Evolutionary conservation across 2,329 filamentous ascomycete species (phyloP).

Genomic region (Sphaerostilbella broomeana): DNA sequence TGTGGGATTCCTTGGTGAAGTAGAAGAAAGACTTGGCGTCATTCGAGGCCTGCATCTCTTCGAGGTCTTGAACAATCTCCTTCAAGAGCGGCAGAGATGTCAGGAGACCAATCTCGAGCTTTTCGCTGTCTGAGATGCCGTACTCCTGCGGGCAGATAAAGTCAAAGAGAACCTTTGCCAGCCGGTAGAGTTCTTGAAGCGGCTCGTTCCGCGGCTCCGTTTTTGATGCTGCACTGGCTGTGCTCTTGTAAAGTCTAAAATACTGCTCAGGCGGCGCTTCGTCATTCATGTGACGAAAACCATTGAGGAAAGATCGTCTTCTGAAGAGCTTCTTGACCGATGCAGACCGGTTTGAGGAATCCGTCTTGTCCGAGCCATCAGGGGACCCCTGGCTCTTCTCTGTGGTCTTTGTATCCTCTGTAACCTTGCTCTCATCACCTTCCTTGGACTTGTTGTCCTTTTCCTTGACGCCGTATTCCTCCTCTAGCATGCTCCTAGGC

Average conservation of each 20-base stretch:
- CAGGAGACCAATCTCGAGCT: constrained; percentile 94
- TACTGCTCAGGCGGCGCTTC: constrained; percentile 63
- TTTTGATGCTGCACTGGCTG: constrained; percentile 61
- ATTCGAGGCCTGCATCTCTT: constrained; percentile 92
- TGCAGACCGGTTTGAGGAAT: constrained; percentile 30
- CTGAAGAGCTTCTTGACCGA: constrained; percentile 47
- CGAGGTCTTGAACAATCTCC: constrained; percentile 93
- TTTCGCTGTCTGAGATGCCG: constrained; percentile 89
- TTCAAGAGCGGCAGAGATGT: constrained; percentile 90
- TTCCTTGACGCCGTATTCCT: constrained; percentile 50
- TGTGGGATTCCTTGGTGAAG: constrained; percentile 98
- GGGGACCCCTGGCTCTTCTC: constrained; percentile 24
- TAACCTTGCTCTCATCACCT: constrained; percentile 33
- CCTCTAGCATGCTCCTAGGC: constrained; percentile 67
- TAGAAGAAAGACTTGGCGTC: constrained; percentile 97
- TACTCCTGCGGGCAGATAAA: constrained; percentile 99
- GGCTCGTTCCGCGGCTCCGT: constrained; percentile 80
- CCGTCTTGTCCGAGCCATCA: constrained; percentile 35
- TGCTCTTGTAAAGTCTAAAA: constrained; percentile 83
- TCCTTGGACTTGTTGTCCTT: constrained; percentile 38
- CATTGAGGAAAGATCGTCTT: constrained; percentile 54
- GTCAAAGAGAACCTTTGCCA: constrained; percentile 93
- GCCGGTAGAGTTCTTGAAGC: constrained; percentile 83
- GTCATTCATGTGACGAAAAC: constrained; percentile 42
- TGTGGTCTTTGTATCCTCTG: constrained; percentile 28